A percentile compares a stretch with the other conserved stretches of the same genome.
These are phyloP conservation scores for Castanea crenata DNA, from an alignment of 306 rosid species.

Conservation along the genomic window DNA sequence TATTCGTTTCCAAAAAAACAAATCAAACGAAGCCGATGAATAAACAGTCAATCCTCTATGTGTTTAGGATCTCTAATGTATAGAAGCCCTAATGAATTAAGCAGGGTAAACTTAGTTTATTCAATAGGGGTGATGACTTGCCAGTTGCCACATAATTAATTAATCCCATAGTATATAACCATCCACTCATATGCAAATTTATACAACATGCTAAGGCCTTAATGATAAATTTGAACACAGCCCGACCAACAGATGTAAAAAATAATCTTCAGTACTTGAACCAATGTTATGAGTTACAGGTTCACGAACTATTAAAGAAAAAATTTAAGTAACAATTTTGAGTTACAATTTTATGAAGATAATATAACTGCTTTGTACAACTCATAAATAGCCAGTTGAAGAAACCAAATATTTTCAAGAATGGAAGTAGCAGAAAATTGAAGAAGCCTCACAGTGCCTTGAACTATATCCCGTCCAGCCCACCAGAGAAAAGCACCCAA, in stretches of 20 bases:
- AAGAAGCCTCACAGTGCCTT: slow-evolving; percentile 68
- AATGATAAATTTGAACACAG: background rate
- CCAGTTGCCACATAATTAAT: background rate
- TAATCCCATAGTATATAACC: background rate
- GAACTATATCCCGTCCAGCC: slow-evolving; percentile 94
- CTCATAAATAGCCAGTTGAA: slow-evolving; percentile 3
- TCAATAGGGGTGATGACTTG: background rate
- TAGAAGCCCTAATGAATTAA: background rate
- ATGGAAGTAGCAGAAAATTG: slow-evolving; percentile 6
- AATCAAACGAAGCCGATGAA: background rate
- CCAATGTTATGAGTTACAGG: background rate
- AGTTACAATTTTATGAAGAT: background rate
- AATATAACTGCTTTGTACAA: background rate
- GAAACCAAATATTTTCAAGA: slow-evolving; percentile 13
- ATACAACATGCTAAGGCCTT: background rate
- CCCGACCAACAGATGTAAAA: background rate
- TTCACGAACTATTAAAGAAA: background rate
- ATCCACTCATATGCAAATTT: background rate
- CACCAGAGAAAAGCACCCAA: slow-evolving; percentile 94
- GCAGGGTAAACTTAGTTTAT: background rate
- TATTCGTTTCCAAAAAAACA: background rate
- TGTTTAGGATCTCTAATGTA: background rate
- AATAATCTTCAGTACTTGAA: background rate
- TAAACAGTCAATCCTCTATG: background rate
- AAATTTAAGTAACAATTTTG: background rate